Percentiles rank a stretch among this genome's conserved stretches.
Conservation (phyloP, 176 grass and related monocot species). For the Phyllostachys edulis region DNA sequence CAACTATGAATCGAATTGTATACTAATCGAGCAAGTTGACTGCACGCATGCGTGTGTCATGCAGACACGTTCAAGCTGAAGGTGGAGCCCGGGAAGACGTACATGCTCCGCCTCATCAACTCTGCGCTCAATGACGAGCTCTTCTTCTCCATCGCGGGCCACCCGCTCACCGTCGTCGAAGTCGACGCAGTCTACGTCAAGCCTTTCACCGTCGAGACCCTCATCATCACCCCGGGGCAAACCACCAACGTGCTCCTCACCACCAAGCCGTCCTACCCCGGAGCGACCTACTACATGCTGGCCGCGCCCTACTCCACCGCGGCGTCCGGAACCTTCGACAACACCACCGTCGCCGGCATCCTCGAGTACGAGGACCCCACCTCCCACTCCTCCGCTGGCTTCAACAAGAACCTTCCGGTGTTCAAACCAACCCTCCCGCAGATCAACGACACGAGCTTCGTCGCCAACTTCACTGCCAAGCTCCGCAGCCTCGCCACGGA, state of each 20-base stretch:
- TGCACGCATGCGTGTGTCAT: neutral
- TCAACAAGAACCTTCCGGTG: slow-evolving; percentile 48
- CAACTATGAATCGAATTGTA: neutral
- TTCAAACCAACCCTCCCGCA: slow-evolving; percentile 35
- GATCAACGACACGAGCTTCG: slow-evolving; percentile 58
- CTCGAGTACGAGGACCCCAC: slow-evolving; percentile 58
- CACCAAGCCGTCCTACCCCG: slow-evolving; percentile 50
- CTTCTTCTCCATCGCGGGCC: slow-evolving; percentile 73
- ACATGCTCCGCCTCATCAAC: slow-evolving; percentile 74
- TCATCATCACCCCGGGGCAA: slow-evolving; percentile 56
- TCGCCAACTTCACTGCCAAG: slow-evolving; percentile 48
- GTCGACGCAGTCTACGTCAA: slow-evolving; percentile 68
- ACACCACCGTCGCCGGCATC: slow-evolving; percentile 66
- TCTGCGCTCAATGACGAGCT: slow-evolving; percentile 77
- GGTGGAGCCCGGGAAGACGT: slow-evolving; percentile 58
- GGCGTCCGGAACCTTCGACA: slow-evolving; percentile 47
- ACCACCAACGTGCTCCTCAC: slow-evolving; percentile 68
- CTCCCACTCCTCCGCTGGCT: neutral
- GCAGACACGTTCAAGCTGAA: slow-evolving; percentile 74
- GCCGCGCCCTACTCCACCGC: slow-evolving; percentile 55
- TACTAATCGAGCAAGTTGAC: neutral
- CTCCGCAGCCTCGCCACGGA: slow-evolving; percentile 54
- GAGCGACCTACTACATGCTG: slow-evolving; percentile 54
- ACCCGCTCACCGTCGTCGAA: slow-evolving; percentile 60
- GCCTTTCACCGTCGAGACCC: slow-evolving; percentile 52